These are phyloP conservation scores for Chiua sp. DNA, from an alignment of 1,284 basidiomycete species.

Conservation along the genomic window DNA sequence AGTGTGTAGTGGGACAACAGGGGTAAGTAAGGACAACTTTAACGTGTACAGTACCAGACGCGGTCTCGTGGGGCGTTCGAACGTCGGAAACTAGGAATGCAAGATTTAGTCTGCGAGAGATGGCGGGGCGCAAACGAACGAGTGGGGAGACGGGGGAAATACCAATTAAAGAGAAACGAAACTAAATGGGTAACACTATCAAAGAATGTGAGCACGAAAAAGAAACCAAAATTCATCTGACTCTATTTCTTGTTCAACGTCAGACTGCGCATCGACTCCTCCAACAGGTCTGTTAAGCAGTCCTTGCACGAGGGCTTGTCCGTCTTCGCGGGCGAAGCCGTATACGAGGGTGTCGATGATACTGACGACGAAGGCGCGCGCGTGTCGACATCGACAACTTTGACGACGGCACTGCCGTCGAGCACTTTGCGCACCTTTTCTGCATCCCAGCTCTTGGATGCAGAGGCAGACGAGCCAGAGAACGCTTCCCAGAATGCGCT, in stretches of 20 bases:
- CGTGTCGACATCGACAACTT: conserved; percentile 71
- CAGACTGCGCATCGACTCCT: conserved; percentile 68
- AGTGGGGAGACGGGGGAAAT: conserved; percentile 23
- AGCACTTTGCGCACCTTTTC: conserved; percentile 79
- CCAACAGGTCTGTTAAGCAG: conserved; percentile 49
- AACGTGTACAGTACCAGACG: conserved; percentile 9
- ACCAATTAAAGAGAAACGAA: neutral
- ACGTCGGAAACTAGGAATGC: conserved; percentile 4
- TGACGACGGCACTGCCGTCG: conserved; percentile 76
- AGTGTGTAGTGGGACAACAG: conserved; percentile 15
- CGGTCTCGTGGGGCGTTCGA: conserved; percentile 1
- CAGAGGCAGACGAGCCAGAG: conserved; percentile 48
- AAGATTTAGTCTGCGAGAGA: conserved; percentile 13
- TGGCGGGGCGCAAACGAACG: conserved; percentile 7
- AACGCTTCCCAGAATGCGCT: conserved; percentile 85
- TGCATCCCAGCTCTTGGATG: conserved; percentile 57
- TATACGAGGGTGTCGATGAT: conserved; percentile 7
- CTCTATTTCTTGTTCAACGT: conserved; percentile 56
- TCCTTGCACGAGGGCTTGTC: conserved; percentile 34
- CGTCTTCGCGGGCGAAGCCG: conserved; percentile 16
- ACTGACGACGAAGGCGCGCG: conserved; percentile 2
- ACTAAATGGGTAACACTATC: conserved; percentile 9
- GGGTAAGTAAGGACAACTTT: conserved; percentile 20
- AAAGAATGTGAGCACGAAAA: neutral
- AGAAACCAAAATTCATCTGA: neutral